These are phyloP conservation scores for Rusavskia elegans DNA, from an alignment of 495 filamentous ascomycete species.

Conservation along the genomic window DNA sequence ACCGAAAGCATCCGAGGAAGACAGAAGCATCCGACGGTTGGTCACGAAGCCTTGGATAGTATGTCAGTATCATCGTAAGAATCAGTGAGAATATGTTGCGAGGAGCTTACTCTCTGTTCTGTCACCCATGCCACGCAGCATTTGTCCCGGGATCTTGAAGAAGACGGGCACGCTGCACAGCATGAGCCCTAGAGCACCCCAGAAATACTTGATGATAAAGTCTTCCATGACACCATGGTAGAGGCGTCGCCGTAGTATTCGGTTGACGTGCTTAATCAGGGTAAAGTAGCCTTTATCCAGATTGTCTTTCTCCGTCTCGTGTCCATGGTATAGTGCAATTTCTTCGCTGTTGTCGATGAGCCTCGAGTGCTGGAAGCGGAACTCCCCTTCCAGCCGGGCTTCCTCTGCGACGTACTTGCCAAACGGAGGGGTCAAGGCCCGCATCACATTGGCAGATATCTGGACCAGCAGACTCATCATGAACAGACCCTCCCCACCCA, in stretches of 20 bases:
- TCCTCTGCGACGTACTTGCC: constrained; percentile 97
- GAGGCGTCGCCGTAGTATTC: constrained; percentile 72
- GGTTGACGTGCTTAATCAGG: constrained; percentile 96
- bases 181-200: constrained; percentile 83
- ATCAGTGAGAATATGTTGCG: neutral
- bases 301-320: constrained; percentile 93
- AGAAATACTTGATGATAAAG: constrained; percentile 98
- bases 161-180: constrained; percentile 97
- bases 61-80: neutral
- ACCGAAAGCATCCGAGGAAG: constrained; percentile 88
- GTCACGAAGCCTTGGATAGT: constrained; percentile 58
- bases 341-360: constrained; percentile 94
- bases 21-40: constrained; percentile 78
- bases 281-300: constrained; percentile 98
- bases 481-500: constrained; percentile 85
- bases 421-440: constrained; percentile 89
- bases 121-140: constrained; percentile 66
- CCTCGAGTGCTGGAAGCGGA: constrained; percentile 84
- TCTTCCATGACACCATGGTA: constrained; percentile 99
- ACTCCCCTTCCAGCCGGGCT: constrained; percentile 85
- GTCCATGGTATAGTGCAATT: constrained; percentile 79
- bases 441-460: constrained; percentile 83
- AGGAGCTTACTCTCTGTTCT: constrained; percentile 59
- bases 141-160: constrained; percentile 70
- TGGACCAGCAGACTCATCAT: constrained; percentile 91